phyloP scores from a whole-genome alignment of 768 basidiomycete species.

The Cubamyces lactineus region DNA sequence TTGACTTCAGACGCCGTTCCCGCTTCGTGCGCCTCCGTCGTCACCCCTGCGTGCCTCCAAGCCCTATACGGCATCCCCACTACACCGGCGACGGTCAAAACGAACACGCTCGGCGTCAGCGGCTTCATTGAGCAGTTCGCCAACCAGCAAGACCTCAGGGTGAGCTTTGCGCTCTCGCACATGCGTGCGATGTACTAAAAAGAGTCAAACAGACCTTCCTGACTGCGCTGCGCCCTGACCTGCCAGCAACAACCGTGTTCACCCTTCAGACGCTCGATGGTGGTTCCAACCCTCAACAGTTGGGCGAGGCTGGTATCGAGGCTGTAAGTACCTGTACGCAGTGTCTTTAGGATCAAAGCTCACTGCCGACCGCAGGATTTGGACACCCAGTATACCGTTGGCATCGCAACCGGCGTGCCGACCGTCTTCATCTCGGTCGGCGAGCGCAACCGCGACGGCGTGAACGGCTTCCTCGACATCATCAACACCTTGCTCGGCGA shows the following conservation, averaged over 20 bases:
- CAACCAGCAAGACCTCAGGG: conserved; percentile 35
- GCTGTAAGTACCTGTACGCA: conserved; percentile 25
- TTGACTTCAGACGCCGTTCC: conserved; percentile 30
- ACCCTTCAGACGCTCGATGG: conserved; percentile 34
- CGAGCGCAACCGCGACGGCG: conserved; percentile 22
- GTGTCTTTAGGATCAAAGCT: background rate
- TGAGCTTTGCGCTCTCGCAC: conserved; percentile 1
- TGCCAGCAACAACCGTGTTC: conserved; percentile 30
- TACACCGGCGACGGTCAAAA: conserved; percentile 31
- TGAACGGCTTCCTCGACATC: conserved; percentile 46
- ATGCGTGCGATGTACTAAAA: conserved; percentile 36
- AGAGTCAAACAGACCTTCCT: conserved; percentile 40
- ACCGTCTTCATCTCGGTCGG: conserved; percentile 21
- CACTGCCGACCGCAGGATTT: conserved; percentile 33
- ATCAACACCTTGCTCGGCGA: conserved; percentile 54
- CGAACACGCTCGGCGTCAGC: conserved; percentile 36
- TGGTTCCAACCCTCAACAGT: conserved; percentile 33
- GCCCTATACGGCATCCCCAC: conserved; percentile 42
- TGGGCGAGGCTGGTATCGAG: conserved; percentile 34
- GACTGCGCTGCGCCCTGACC: conserved; percentile 29
- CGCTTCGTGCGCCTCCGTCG: conserved; percentile 29
- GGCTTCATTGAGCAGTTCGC: conserved; percentile 40
- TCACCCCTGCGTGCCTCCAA: conserved; percentile 39
- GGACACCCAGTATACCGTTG: conserved; percentile 25
- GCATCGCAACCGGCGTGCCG: conserved; percentile 17